Evolutionary conservation across 2,329 filamentous ascomycete species (phyloP), one percentile per base, ranked within the genome.

Genomic region (Xylariales sp.): DNA sequence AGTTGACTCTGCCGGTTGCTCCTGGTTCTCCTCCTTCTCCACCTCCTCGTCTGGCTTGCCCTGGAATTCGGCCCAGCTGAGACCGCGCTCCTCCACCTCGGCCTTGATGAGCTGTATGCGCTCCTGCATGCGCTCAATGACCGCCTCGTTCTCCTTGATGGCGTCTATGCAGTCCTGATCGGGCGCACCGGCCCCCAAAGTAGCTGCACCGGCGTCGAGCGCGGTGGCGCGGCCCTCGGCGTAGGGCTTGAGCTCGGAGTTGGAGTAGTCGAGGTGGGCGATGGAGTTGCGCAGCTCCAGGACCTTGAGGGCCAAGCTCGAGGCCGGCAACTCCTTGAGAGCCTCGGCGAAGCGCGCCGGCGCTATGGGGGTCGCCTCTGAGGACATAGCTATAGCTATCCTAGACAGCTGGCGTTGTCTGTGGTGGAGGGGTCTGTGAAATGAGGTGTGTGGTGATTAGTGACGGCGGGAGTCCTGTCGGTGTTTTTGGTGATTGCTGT

Each of bases 261-360:
- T 90, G 46, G 81, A 85, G 59, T 81, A 80, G 52, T 82, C 75
- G 18, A 90, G 78, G 60, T 90, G 84, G 17, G 75, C 72, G 55
- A 89, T 82, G 50, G 72, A 78, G 72, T 88, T 89, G 57, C 77
- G 78, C 44, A 90, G 72, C 60, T 90, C 86, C 55, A 84, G 76
- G 42, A 83, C 76, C 62, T 89, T 89, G 61, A 84, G 71, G 62
- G 85, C 81, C 6, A 90, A 79, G 40, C 74, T 74, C 45, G 75
- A 71, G 47, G 82, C 58, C 28, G 83, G 76, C 40, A 90, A 78
- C 43, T 81, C 76, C 47, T 72, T 67, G 48, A 90, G 71, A 17
- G 85, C 85, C 44, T 70, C 66, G 54, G 81, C 77, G 66, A 87
- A 88, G 55, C 74, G 75, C 14, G 67, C 59, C 18, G 78, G 66